phyloP scores from a whole-genome alignment of 2,329 filamentous ascomycete genomes.

The Xylariaceae sp. region DNA sequence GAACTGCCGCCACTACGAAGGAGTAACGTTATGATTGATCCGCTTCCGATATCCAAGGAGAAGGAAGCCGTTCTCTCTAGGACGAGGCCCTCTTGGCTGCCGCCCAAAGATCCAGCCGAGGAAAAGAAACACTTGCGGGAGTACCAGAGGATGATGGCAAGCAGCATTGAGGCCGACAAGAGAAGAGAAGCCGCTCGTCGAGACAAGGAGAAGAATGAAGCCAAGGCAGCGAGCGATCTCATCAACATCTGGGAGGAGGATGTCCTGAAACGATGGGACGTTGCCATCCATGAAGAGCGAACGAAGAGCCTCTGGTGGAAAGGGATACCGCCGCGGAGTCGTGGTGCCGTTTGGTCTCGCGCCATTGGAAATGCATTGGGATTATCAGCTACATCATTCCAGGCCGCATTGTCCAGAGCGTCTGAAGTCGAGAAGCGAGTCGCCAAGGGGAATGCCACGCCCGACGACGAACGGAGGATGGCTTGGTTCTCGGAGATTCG shows the following conservation, averaged over 20 bases:
- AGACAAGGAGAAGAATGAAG: slow-evolving; percentile 49
- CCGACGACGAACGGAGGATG: slow-evolving; percentile 51
- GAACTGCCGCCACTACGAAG: slow-evolving; percentile 65
- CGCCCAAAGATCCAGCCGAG: slow-evolving; percentile 82
- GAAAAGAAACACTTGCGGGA: slow-evolving; percentile 83
- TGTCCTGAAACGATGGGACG: slow-evolving; percentile 70
- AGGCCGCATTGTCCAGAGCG: slow-evolving; percentile 64
- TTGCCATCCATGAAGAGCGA: slow-evolving; percentile 60
- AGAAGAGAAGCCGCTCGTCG: slow-evolving; percentile 50
- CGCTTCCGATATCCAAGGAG: slow-evolving; percentile 76
- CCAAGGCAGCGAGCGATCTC: slow-evolving; percentile 49
- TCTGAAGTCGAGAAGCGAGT: slow-evolving; percentile 55
- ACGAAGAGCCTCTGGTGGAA: slow-evolving; percentile 80
- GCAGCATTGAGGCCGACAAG: slow-evolving; percentile 54
- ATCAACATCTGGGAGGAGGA: slow-evolving; percentile 69
- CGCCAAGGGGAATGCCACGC: slow-evolving; percentile 44
- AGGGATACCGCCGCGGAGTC: slow-evolving; percentile 65
- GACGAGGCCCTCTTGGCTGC: slow-evolving; percentile 77
- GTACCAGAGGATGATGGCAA: slow-evolving; percentile 77
- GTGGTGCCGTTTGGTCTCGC: slow-evolving; percentile 63
- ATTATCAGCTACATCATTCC: slow-evolving; percentile 61
- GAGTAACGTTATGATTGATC: slow-evolving; percentile 78
- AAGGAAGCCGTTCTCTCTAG: slow-evolving; percentile 78
- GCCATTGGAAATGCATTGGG: slow-evolving; percentile 71
- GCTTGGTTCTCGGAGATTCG: slow-evolving; percentile 60